Percentiles rank a stretch among this genome's conserved stretches.
phyloP scores from a whole-genome alignment of 2,329 filamentous ascomycete genomes.

The Hirsutella minnesotensis region DNA sequence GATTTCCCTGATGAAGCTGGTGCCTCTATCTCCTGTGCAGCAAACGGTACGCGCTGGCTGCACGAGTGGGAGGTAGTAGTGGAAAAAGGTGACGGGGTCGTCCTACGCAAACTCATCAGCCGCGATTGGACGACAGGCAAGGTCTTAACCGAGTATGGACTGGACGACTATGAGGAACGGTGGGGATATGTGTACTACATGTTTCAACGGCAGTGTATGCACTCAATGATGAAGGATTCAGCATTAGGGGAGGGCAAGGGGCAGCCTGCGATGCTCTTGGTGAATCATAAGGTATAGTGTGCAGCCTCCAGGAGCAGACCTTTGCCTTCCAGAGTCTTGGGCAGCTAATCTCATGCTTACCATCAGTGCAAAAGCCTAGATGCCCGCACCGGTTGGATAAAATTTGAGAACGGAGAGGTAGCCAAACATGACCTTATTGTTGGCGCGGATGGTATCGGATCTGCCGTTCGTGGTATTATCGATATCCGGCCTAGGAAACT shows the following conservation, averaged over 20 bases:
- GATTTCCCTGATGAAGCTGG: constrained; percentile 59
- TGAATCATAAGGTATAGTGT: constrained; percentile 44
- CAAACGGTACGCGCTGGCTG: constrained; percentile 59
- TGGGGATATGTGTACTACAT: constrained; percentile 58
- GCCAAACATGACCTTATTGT: constrained; percentile 47
- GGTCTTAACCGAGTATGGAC: constrained; percentile 49
- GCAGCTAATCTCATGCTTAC: neutral
- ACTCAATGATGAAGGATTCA: constrained; percentile 50
- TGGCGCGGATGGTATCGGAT: constrained; percentile 57
- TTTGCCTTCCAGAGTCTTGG: constrained; percentile 3
- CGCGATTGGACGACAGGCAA: constrained; percentile 60
- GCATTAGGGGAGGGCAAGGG: constrained; percentile 43
- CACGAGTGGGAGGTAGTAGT: constrained; percentile 58
- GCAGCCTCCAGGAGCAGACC: too few relatives aligned
- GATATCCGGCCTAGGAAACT: constrained; percentile 48
- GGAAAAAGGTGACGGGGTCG: constrained; percentile 50
- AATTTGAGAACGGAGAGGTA: constrained; percentile 38
- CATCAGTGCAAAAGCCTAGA: constrained; percentile 37
- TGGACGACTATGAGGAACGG: constrained; percentile 52
- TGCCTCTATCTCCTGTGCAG: constrained; percentile 54
- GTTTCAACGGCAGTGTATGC: constrained; percentile 61
- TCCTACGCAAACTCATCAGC: constrained; percentile 55
- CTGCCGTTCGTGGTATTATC: constrained; percentile 48
- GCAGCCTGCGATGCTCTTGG: constrained; percentile 35
- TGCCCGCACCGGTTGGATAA: constrained; percentile 33